These are phyloP conservation scores for Trichoderma asperelloides DNA, from an alignment of 495 filamentous ascomycete genomes.

Conservation along the genomic window DNA sequence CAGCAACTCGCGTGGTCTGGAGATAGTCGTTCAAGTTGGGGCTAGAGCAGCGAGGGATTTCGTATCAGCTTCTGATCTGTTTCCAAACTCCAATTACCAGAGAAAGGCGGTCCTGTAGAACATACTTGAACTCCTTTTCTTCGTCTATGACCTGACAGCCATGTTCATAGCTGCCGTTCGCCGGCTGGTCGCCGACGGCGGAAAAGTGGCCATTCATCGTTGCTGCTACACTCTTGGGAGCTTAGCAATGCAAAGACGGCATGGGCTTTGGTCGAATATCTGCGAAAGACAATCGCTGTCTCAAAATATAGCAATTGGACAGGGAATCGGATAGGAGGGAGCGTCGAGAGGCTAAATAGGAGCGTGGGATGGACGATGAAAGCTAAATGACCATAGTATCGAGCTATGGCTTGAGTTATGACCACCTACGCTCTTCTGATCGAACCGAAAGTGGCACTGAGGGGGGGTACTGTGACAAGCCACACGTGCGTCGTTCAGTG, in stretches of 20 bases:
- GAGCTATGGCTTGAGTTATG: background rate
- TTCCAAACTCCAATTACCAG: background rate
- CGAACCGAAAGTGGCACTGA: background rate
- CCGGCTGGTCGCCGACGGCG: slow-evolving; percentile 57
- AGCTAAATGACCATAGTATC: background rate
- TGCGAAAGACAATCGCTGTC: background rate
- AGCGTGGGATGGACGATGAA: background rate
- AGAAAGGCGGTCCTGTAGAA: slow-evolving; percentile 13
- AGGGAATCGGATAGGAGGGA: background rate
- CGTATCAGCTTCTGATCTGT: slow-evolving; percentile 1
- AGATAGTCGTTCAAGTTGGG: slow-evolving; percentile 76
- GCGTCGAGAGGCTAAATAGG: background rate
- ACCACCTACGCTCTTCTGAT: slow-evolving; percentile 8
- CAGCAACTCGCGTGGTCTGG: slow-evolving; percentile 62
- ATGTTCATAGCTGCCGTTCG: slow-evolving; percentile 69
- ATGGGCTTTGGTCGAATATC: background rate
- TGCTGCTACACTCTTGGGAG: slow-evolving; percentile 7
- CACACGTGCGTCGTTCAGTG: background rate
- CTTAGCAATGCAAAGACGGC: slow-evolving; percentile 2
- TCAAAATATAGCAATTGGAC: background rate
- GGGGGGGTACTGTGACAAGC: slow-evolving; percentile 2
- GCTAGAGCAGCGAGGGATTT: slow-evolving; percentile 33
- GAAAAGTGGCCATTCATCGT: slow-evolving; percentile 86
- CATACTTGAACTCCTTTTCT: slow-evolving; percentile 93
- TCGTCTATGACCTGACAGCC: slow-evolving; percentile 95